Percentiles rank a stretch among this genome's conserved stretches.
Evolutionary conservation across 208 protist genomes (phyloP).

Genomic region (Phytomonas sp.): DNA sequence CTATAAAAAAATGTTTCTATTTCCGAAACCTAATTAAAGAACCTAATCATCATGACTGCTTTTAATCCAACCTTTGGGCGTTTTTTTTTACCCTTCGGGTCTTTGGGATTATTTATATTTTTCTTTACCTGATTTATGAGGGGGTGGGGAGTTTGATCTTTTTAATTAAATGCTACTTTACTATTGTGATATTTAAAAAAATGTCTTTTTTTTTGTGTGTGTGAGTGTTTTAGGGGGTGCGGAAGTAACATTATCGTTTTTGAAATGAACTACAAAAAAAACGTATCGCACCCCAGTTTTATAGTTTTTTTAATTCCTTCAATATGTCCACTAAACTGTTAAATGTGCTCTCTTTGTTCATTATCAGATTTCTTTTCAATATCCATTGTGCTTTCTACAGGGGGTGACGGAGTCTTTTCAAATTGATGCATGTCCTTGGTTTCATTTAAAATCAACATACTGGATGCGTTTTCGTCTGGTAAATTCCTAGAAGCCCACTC

Average conservation of each 20-base stretch:
- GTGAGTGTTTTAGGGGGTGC: background rate
- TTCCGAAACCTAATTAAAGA: too few species aligned
- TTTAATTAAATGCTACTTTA: too few species aligned
- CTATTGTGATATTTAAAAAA: constrained; percentile 5
- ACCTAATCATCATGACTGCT: too few species aligned
- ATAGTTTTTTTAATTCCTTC: background rate
- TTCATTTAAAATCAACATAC: background rate
- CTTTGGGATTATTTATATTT: too few species aligned
- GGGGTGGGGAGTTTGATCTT: too few species aligned
- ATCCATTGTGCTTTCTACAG: background rate
- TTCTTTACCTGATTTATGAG: too few species aligned
- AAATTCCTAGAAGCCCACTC: background rate
- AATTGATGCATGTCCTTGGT: background rate
- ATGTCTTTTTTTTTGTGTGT: constrained; percentile 3
- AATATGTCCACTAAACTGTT: background rate
- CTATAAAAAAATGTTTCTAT: too few species aligned
- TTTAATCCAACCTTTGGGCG: too few species aligned
- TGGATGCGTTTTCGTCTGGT: background rate
- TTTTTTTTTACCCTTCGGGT: too few species aligned
- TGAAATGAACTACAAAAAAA: constrained; percentile 2
- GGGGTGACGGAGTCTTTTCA: too few species aligned
- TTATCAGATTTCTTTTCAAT: background rate
- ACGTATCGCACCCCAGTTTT: background rate
- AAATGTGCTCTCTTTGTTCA: background rate
- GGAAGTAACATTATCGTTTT: constrained; percentile 5